These are phyloP conservation scores for Ceratobasidium sp. DNA, from an alignment of 1,284 basidiomycete genomes.

Conservation along the genomic window DNA sequence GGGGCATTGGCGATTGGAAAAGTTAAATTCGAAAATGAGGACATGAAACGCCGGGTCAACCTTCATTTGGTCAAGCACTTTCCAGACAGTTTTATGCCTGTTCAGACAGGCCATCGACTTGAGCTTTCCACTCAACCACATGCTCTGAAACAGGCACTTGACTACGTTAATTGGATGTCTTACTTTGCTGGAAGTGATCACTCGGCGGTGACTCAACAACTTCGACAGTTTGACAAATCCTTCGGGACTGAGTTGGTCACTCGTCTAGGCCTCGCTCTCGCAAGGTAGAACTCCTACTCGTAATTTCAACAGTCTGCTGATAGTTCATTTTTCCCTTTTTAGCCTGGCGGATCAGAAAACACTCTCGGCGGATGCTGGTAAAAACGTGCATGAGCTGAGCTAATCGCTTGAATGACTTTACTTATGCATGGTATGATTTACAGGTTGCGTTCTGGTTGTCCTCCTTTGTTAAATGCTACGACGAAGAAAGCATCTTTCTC, in stretches of 20 bases:
- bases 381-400: not conserved
- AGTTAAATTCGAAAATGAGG: not conserved
- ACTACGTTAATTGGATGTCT: conserved; percentile 27
- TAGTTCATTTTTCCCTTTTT: not conserved
- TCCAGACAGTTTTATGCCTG: not conserved
- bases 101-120: not conserved
- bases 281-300: not conserved
- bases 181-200: not conserved
- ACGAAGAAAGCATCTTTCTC: not conserved
- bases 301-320: not conserved
- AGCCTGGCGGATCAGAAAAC: conserved; percentile 9
- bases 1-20: conserved; percentile 21
- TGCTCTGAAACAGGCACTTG: not conserved
- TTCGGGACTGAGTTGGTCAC: not conserved
- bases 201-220: not conserved
- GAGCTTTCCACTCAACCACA: not conserved
- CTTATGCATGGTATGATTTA: not conserved
- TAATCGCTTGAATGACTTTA: not conserved
- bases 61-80: conserved; percentile 29
- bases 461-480: conserved; percentile 7
- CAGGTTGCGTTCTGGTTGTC: conserved; percentile 18
- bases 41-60: not conserved
- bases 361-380: not conserved
- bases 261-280: not conserved
- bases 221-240: not conserved